These are phyloP conservation scores for Coemansia sp. DNA, from an alignment of 192 early-diverging fungal genomes.

Conservation along the genomic window DNA sequence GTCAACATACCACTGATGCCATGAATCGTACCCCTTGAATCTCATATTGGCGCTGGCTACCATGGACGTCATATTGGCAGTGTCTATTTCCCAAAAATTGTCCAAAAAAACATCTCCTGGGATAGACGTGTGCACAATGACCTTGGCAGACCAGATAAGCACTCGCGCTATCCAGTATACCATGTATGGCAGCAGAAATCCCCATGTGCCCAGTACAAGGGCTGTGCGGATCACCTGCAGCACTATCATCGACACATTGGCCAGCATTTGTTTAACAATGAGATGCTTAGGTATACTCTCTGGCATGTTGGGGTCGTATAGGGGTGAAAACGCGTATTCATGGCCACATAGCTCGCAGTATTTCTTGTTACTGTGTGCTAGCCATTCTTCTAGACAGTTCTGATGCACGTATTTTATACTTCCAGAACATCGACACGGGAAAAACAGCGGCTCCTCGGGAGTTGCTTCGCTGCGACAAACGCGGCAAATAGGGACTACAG, in stretches of 20 bases:
- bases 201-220: conserved; percentile 73
- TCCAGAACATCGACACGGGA: conserved; percentile 95
- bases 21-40: conserved; percentile 38
- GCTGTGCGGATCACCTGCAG: conserved; percentile 57
- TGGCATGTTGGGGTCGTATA: conserved; percentile 74
- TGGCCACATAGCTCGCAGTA: conserved; percentile 90
- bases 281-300: conserved; percentile 62
- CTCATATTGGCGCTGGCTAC: conserved; percentile 17
- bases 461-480: conserved; percentile 79
- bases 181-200: conserved; percentile 76
- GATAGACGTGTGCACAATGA: conserved; percentile 23
- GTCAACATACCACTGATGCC: conserved; percentile 39
- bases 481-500: conserved; percentile 71
- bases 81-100: background rate
- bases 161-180: conserved; percentile 83
- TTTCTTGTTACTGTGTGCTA: conserved; percentile 75
- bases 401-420: conserved; percentile 96
- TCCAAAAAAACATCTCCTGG: conserved; percentile 5
- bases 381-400: conserved; percentile 82
- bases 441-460: conserved; percentile 79
- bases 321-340: conserved; percentile 79
- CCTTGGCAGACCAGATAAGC: conserved; percentile 78
- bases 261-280: conserved; percentile 57
- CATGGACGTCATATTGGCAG: conserved; percentile 5
- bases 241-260: conserved; percentile 49